A percentile compares a stretch with the other conserved stretches of the same genome.
Conservation (phyloP, 2,329 filamentous ascomycete species). For the Furcasterigmium sp. region DNA sequence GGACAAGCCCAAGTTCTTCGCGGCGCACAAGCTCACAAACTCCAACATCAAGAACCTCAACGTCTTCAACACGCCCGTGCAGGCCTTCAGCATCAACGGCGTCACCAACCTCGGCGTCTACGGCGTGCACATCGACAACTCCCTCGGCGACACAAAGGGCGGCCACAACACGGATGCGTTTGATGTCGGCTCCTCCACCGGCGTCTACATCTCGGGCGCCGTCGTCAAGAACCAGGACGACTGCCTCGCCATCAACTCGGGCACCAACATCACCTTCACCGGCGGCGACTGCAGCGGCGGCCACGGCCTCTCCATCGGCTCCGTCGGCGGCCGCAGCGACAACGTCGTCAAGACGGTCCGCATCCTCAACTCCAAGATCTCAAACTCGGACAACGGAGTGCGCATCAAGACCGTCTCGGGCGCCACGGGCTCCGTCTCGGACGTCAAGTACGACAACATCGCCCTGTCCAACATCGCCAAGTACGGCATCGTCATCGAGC, state of each 20-base stretch:
- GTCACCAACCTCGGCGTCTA: slow-evolving; percentile 26
- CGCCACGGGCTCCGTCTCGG: slow-evolving; percentile 36
- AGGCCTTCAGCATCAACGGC: slow-evolving; percentile 33
- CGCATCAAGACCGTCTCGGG: slow-evolving; percentile 44
- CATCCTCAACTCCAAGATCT: slow-evolving; percentile 43
- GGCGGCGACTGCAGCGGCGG: slow-evolving; percentile 37
- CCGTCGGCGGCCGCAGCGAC: slow-evolving; percentile 40
- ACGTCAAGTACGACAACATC: slow-evolving; percentile 37
- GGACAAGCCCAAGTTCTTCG: slow-evolving; percentile 60
- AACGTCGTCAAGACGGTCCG: slow-evolving; percentile 47
- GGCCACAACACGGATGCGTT: slow-evolving; percentile 55
- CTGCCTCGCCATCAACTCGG: slow-evolving; percentile 54
- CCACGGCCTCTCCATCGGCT: slow-evolving; percentile 37
- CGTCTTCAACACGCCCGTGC: slow-evolving; percentile 35
- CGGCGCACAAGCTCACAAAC: slow-evolving; percentile 31
- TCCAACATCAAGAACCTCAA: slow-evolving; percentile 31
- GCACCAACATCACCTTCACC: slow-evolving; percentile 40
- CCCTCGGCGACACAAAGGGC: slow-evolving; percentile 25
- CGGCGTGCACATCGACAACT: slow-evolving; percentile 31
- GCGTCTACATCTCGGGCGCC: slow-evolving; percentile 45
- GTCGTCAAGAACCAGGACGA: slow-evolving; percentile 57
- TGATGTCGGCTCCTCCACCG: slow-evolving; percentile 44
- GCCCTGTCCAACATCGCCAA: slow-evolving; percentile 35
- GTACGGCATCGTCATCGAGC: slow-evolving; percentile 31
- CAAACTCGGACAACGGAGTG: slow-evolving; percentile 47